Evolutionary conservation across 345 rosid genomes (phyloP), one percentile per base, ranked within the genome.

Genomic region (Capsella bursapastoris): DNA sequence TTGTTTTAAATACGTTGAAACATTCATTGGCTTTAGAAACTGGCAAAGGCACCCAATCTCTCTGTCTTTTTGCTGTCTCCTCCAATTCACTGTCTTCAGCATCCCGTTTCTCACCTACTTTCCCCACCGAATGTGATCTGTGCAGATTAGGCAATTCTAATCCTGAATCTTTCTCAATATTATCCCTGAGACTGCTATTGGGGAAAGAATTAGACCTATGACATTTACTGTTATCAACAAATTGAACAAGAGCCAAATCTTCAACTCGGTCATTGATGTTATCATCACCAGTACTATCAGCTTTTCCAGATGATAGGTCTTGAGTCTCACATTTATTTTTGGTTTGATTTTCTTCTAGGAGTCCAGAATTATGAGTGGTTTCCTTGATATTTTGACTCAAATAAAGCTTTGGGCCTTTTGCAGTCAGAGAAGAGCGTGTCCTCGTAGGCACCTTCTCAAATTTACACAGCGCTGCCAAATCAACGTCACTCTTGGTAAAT

Each of bases 371-470:
- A 71, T 71, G 82, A 75, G 63, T 55, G 45, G 66, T 81, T 73
- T 72, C 86, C 68, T 70, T 87, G 50, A 72, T 79, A 18, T 56
- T 79, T 52, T 79, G 70, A 82, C 79, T 70, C 27, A 63, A 49
- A 51, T 85, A 80, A 66, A 47, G 77, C 80, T 82, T 89, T 58
- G 80, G 52, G 38, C 61, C 75, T 77, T 81, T 86, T 29, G 35
- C 58, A 61, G 84, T 78, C 81, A 90, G 75, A 57, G 97, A 84
- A 63, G 99, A 89, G 48, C 98, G 97, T 3, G 79, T 89, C 83
- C 80, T 95, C 12, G 96, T 95, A 51, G 97, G 96, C 64, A 95
- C 84, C 76, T 95, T 95, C 64, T 83, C 83, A 62, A 95, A 88
- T 66, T 86, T 95, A 79, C 99, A 86, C 34, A 88, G 78, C 27